Base-by-base conservation (phyloP, 1,284 basidiomycete genomes). In the Thelephora terrestris region DNA sequence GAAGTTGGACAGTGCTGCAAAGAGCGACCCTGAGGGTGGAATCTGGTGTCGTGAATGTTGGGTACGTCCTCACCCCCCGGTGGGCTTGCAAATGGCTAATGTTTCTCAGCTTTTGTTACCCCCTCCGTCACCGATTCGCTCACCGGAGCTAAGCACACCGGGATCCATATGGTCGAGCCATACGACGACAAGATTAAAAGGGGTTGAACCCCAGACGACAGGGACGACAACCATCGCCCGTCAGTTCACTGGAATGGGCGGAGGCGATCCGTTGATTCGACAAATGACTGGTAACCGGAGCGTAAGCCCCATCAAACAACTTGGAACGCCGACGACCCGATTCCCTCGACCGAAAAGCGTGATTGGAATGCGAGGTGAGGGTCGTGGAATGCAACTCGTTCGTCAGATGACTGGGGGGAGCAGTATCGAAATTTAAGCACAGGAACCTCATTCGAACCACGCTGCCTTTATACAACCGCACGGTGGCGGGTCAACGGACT, bases 41-140 rank as follows among this genome's bases (percentile, higher is more conserved):
- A 76, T 89, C 24, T 90, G 85, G 83, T 91, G 87, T 62, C 71
- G 86, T 54, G 85, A 87, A 62, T 91, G 87, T 62, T 68, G 81
- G 59, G 88, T 90, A 59, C 65, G 75, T 65, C 50, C 29, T 21
- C 46, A 48, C 21, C 43, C 17, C 35, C 40, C 25, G 25, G 7
- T 39, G 47, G 34, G 47, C 48, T 51, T 39, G 32, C 38, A 46
- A 49, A 23, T 34, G 5, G 45, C 37, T 45, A n/a, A 53, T 43
- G 44, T 49, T 54, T 49, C 18, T 2, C 53, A 87, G 82, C 68
- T 85, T 36, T 64, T 85, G 43, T 67, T 85, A 25, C 76, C 76
- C 12, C 47, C 57, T 49, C 58, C 69, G 4, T 77, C 76, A 17
- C 73, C 77, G 12, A 69, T 69, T 7, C 71, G 70, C 12, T 65